Base-by-base conservation (phyloP, 2,329 filamentous ascomycete species). In the Colletotrichum sp. region DNA sequence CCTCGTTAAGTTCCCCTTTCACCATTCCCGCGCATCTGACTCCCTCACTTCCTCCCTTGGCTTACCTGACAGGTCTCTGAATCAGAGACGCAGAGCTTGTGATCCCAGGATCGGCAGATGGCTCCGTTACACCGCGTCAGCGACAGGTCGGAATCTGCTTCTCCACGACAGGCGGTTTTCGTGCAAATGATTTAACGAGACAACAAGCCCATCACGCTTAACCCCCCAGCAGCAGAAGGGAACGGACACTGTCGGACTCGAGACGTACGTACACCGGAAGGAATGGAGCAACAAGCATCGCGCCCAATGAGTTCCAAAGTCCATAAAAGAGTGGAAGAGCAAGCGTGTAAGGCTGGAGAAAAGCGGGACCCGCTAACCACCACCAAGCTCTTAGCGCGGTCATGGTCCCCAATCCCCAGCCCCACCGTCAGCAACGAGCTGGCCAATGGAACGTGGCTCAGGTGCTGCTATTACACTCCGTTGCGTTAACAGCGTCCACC, bases 381-480 rank as follows among this genome's bases (percentile, higher is more conserved):
- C 44, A 52, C 44, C 44, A 52, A 24, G 30, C 30, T 21, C n/a
- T 15, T 49, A 60, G 66, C 66, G 66, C 66, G 55, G 24, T 18
- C 63, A 64, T 24, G 30, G 62, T 16, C n/a, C 59, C 32, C 59
- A 34, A 13, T 13, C 28, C 60, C 24, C 39, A 71, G 67, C 59
- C 67, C 72, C 69, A 67, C 62, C 39, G 69, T 73, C 30, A 73
- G 73, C 69, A 73, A 44, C 24, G 16, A 73, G 69, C 72, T 64
- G 30, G 32, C 63, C 55, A 72, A 67, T 76, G 69, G 63, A 72
- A 72, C 32, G 69, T n/a, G 63, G 72, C 62, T 5, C 69, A 65
- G 68, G 12, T 71, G 72, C 34, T 69, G 63, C 69, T 73, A 76
- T 64, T 76, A 26, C 26, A 26, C 26, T 26, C 26, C 26, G 26